Evolutionary conservation across 2,329 filamentous ascomycete species (phyloP), one percentile per base, ranked within the genome.

Genomic region (Neobulgaria alba): DNA sequence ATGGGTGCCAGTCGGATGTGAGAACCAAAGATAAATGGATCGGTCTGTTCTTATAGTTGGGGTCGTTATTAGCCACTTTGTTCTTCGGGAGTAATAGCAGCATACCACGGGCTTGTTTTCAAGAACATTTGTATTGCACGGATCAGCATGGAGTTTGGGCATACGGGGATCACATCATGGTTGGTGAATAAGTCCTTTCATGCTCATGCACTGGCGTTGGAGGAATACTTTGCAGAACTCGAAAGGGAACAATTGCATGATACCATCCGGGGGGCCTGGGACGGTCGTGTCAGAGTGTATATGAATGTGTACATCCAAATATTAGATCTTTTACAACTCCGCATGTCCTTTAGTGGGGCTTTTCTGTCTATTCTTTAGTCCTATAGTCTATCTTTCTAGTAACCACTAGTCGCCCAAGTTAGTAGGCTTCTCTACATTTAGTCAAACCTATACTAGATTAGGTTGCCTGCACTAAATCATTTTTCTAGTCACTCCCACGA

Each of bases 21-120:
- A 63, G 61, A 12, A 53, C 55, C 14, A 81, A 80, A 57, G 58
- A 61, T 2, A 68, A 72, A 34, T 82, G 77, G 77, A 68, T 81
- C 12, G 77, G 77, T 9, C 69, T 80, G 29, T 81, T 73, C 56
- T 40, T 60, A 17, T 61, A 42, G 46, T 16, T 26, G 7, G 23
- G 23, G 23, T 26, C 12, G 12, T 12, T 7, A 26, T 26, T 26
- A n/a, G 23, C 23, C 23, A 26, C 7, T 26, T 26, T 12, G 7
- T 26, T 26, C 23, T 12, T 7, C 23, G 23, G 23, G 7, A 26
- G 12, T 7, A 7, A 26, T 26, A 7, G 23, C 7, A 26, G 23
- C 23, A 26, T 26, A 26, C 7, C 23, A 12, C 23, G 12, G 23
- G 23, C 7, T 7, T 7, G 23, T 26, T 7, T 26, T 12, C 12